Evolutionary conservation across 345 rosid species (phyloP).

Genomic region (Cardamine chenopodiifolia): DNA sequence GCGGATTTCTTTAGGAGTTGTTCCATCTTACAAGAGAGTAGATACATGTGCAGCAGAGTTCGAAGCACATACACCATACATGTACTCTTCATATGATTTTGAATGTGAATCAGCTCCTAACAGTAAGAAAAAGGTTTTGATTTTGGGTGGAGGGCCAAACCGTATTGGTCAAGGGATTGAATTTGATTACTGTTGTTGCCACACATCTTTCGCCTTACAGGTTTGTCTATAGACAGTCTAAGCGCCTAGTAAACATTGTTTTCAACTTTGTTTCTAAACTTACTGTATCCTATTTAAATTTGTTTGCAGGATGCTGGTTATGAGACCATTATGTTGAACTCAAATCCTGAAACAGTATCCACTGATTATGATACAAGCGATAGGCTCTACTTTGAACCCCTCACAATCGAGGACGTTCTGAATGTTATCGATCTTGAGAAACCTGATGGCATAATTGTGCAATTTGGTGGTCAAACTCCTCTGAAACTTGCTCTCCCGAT

Average conservation of each 20-base stretch:
- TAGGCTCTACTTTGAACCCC: slow-evolving; percentile 93
- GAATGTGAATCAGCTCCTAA: slow-evolving; percentile 97
- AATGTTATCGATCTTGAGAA: slow-evolving; percentile 84
- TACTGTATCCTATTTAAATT: slow-evolving; percentile 4
- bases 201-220: slow-evolving; percentile 94
- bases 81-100: slow-evolving; percentile 92
- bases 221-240: slow-evolving; percentile 46
- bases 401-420: slow-evolving; percentile 87
- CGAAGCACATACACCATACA: slow-evolving; percentile 93
- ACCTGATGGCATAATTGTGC: slow-evolving; percentile 96
- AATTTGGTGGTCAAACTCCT: slow-evolving; percentile 98
- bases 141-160: slow-evolving; percentile 98
- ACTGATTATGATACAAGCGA: slow-evolving; percentile 97
- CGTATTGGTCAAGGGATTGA: slow-evolving; percentile 98
- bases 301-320: slow-evolving; percentile 81
- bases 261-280: slow-evolving; percentile 12
- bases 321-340: slow-evolving; percentile 98
- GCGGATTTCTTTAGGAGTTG: slow-evolving; percentile 68
- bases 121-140: slow-evolving; percentile 76
- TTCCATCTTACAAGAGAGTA: slow-evolving; percentile 87
- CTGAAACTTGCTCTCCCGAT: slow-evolving; percentile 87
- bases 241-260: neutral
- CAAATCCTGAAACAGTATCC: slow-evolving; percentile 96
- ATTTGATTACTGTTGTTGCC: slow-evolving; percentile 99
- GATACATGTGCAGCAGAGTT: slow-evolving; percentile 99